Evolutionary conservation across 2,329 filamentous ascomycete genomes (phyloP).

Genomic region (Periconia sp.): DNA sequence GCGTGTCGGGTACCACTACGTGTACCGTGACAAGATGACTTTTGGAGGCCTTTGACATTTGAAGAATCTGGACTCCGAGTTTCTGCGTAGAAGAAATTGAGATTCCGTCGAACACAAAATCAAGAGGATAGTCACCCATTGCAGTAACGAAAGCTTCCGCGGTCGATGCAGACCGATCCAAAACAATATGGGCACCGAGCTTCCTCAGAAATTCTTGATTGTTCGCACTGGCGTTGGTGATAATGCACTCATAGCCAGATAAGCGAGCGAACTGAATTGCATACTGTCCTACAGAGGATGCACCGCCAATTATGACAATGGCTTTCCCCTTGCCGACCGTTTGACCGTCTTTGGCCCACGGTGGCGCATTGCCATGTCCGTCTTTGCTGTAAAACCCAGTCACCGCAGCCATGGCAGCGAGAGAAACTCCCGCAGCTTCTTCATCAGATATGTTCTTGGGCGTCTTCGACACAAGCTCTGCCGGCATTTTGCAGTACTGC

Average conservation of each 20-base stretch:
- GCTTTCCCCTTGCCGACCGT: constrained; percentile 17
- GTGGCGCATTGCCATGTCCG: constrained; percentile 7
- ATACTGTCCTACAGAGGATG: constrained; percentile 38
- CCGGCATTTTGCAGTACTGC: constrained; percentile 15
- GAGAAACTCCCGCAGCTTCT: constrained; percentile 6
- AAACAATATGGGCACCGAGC: constrained; percentile 32
- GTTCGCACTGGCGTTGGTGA: constrained; percentile 34
- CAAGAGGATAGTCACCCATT: constrained; percentile 3
- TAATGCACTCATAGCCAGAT: constrained; percentile 38
- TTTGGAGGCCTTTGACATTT: not conserved
- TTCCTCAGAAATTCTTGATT: constrained; percentile 35
- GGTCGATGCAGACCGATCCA: constrained; percentile 7
- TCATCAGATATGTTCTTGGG: constrained; percentile 22
- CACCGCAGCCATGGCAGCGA: constrained; percentile 8
- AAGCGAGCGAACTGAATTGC: constrained; percentile 41
- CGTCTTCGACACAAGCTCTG: constrained; percentile 22
- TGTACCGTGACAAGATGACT: not conserved
- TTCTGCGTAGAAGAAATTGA: constrained; percentile 2
- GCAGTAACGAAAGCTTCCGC: constrained; percentile 4
- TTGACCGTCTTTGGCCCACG: constrained; percentile 15
- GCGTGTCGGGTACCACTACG: not conserved
- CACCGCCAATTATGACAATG: constrained; percentile 43
- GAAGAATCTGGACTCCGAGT: constrained; percentile 7
- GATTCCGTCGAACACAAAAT: constrained; percentile 13
- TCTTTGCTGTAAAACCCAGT: constrained; percentile 10